A percentile compares a stretch with the other conserved stretches of the same genome.
These are phyloP conservation scores for Polyrhizophydium stewartii DNA, from an alignment of 371 early-diverging fungal species.

Conservation along the genomic window DNA sequence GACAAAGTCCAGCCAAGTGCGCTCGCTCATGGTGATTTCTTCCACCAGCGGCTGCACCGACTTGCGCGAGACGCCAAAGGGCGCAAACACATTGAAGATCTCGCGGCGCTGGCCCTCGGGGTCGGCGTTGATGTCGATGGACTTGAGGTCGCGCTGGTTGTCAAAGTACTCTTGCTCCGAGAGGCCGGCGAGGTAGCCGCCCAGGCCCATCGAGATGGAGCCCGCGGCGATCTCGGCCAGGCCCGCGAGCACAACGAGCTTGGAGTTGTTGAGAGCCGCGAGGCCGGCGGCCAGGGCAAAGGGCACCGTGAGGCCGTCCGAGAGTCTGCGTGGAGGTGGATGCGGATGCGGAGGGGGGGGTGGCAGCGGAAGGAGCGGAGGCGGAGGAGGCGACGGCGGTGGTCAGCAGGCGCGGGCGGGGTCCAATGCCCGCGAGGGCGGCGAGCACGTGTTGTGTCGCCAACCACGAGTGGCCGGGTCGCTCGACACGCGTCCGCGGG, in stretches of 20 bases:
- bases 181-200: constrained; percentile 63
- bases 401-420: too few species aligned
- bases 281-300: constrained; percentile 74
- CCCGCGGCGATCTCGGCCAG: constrained; percentile 69
- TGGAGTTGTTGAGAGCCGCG: constrained; percentile 50
- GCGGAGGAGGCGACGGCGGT: too few species aligned
- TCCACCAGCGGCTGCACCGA: constrained; percentile 60
- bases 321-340: too few species aligned
- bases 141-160: constrained; percentile 56
- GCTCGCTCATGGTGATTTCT: constrained; percentile 47
- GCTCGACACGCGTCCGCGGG: too few species aligned
- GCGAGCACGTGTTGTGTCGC: too few species aligned
- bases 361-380: too few species aligned
- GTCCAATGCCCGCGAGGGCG: too few species aligned
- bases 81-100: constrained; percentile 43
- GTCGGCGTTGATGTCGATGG: constrained; percentile 51
- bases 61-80: constrained; percentile 55
- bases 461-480: too few species aligned
- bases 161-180: constrained; percentile 69
- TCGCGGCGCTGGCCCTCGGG: constrained; percentile 64
- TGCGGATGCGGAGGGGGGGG: too few species aligned
- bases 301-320: constrained; percentile 72
- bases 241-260: constrained; percentile 65
- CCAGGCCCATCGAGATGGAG: constrained; percentile 55
- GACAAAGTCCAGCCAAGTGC: constrained; percentile 57